phyloP scores from a whole-genome alignment of 345 rosid genomes.

The Garcia nutans region DNA sequence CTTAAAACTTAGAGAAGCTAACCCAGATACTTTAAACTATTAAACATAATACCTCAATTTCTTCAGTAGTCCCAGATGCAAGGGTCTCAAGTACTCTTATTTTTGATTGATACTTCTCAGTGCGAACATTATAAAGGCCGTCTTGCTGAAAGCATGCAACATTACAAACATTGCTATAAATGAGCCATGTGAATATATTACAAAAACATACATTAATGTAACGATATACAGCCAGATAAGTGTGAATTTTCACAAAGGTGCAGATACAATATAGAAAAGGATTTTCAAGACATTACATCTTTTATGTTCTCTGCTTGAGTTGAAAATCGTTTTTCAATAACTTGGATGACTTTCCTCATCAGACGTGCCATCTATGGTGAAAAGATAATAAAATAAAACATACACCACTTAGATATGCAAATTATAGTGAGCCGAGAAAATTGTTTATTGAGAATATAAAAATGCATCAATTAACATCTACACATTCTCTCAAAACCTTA shows the following conservation, averaged over 20 bases:
- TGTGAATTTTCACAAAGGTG: neutral
- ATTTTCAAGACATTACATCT: slow-evolving; percentile 48
- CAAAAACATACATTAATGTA: neutral
- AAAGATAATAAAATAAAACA: slow-evolving; percentile 1
- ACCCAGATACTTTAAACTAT: slow-evolving; percentile 15
- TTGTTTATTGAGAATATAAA: neutral
- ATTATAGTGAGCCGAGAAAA: neutral
- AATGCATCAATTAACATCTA: slow-evolving; percentile 13
- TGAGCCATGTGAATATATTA: slow-evolving; percentile 15
- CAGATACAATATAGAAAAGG: slow-evolving; percentile 8
- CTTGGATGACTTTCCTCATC: slow-evolving; percentile 59
- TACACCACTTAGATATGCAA: slow-evolving; percentile 11
- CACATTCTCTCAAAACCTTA: slow-evolving; percentile 41
- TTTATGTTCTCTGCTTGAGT: slow-evolving; percentile 65
- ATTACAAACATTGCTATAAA: slow-evolving; percentile 25
- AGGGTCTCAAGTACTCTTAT: slow-evolving; percentile 75
- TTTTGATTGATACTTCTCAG: slow-evolving; percentile 74
- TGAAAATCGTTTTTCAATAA: slow-evolving; percentile 71
- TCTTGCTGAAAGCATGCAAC: slow-evolving; percentile 62
- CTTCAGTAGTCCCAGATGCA: slow-evolving; percentile 65
- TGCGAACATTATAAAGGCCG: slow-evolving; percentile 55
- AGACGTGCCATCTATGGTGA: slow-evolving; percentile 52
- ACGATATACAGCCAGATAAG: slow-evolving; percentile 7
- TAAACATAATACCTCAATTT: slow-evolving; percentile 58
- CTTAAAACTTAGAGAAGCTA: slow-evolving; percentile 10